Evolutionary conservation across 176 grass and related monocot species (phyloP).

Genomic region (Avena atlantica): DNA sequence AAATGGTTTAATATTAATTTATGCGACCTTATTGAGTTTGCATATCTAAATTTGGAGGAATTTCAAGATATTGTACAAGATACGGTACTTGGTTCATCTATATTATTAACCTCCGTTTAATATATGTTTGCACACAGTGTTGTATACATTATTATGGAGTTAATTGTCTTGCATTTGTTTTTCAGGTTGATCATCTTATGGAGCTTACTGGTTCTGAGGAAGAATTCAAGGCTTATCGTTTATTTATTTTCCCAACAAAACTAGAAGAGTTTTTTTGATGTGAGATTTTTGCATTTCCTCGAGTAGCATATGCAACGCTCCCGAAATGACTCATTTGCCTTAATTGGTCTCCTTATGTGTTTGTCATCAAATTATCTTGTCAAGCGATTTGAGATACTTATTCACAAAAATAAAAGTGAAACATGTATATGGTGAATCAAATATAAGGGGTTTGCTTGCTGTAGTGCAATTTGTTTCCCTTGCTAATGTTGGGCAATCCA

Average conservation of each 20-base stretch:
- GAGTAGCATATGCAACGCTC: not conserved
- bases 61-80: not conserved
- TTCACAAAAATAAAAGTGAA: no score
- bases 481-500: no score
- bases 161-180: not conserved
- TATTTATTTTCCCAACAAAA: not conserved
- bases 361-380: not conserved
- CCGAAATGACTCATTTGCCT: not conserved
- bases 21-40: not conserved
- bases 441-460: no score
- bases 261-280: not conserved
- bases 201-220: not conserved
- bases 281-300: not conserved
- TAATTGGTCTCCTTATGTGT: not conserved
- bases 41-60: not conserved
- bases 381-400: no score
- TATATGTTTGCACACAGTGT: not conserved
- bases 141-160: not conserved
- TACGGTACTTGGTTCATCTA: not conserved
- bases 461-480: no score
- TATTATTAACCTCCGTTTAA: not conserved
- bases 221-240: not conserved
- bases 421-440: no score
- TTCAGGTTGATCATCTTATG: not conserved
- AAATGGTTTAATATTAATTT: not conserved